Base-by-base conservation (phyloP, 176 grass and related monocot genomes). In the Typha latifolia region DNA sequence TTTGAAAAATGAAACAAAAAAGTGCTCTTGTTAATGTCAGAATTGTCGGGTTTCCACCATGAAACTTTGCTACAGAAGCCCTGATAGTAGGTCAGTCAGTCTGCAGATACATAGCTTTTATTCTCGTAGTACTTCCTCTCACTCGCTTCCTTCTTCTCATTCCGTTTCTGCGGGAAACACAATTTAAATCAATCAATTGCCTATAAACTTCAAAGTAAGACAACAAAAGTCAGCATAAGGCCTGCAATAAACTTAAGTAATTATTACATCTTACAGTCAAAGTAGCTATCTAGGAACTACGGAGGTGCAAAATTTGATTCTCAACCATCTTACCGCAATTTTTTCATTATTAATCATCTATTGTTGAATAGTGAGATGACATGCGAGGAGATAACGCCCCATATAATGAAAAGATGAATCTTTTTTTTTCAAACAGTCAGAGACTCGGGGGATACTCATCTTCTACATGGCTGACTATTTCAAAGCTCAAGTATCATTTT, bases 121-220 rank as follows among this genome's bases (percentile, higher is more conserved):
- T 79, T 70, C 47, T 93, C 86, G 0, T 99, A 99, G 61, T 93
- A 99, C 75, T 82, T 99, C 88, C 82, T 87, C 83, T 99, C 94
- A 49, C 89, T 93, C 16, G 94, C 94, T 99, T 99, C 94, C 73
- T 93, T 99, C 85, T 92, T 97, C 53, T 93, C 89, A 52, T 93
- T 99, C 68, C 94, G 72, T 71, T 93, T 99, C 94, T 99, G 86
- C 68, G 68, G 14, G 77, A 20, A 21, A 23, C 12, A 78, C 72
- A 61, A 75, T 14, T 12, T 63, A 5, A 56, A 56, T 1, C 15
- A n/a, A 56, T 56, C 16, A 56, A 18, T 18, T 6, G 14, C 51
- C 13, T 15, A 56, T 56, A 1, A 56, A 18, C 15, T 56, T 56
- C 19, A 18, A 19, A 19, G 12, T 56, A 34, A 3, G 5, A 34